Percentiles rank a stretch among this genome's conserved stretches.
These are phyloP conservation scores for Cystobasidium slooffiae DNA, from an alignment of 1,284 basidiomycete species.

Conservation along the genomic window DNA sequence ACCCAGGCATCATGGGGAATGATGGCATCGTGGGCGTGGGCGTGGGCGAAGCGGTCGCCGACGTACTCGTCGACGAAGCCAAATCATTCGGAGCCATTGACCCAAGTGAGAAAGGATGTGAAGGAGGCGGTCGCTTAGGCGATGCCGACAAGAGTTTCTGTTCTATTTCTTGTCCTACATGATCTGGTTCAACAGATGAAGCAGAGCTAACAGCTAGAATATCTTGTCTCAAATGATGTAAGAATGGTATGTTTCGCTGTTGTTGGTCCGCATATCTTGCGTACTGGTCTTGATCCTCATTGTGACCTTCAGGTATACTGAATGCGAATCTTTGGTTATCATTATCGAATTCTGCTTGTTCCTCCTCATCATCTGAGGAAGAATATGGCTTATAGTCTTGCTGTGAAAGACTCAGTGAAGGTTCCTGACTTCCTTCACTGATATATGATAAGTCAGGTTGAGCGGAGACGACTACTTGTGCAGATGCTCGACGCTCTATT, in stretches of 20 bases:
- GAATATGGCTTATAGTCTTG: slow-evolving; percentile 32
- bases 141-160: slow-evolving; percentile 11
- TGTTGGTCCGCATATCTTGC: background rate
- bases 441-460: slow-evolving; percentile 44
- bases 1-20: background rate
- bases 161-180: slow-evolving; percentile 31
- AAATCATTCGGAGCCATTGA: background rate
- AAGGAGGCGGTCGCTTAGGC: slow-evolving; percentile 15
- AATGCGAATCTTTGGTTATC: background rate
- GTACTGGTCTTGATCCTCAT: slow-evolving; percentile 6
- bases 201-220: slow-evolving; percentile 22
- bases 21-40: slow-evolving; percentile 12
- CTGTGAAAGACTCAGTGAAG: slow-evolving; percentile 20
- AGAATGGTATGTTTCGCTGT: background rate
- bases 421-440: slow-evolving; percentile 42
- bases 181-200: slow-evolving; percentile 25
- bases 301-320: background rate
- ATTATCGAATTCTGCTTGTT: background rate
- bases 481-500: slow-evolving; percentile 26
- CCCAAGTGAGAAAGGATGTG: slow-evolving; percentile 5
- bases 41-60: slow-evolving; percentile 3
- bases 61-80: slow-evolving; percentile 4
- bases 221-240: background rate
- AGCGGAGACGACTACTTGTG: slow-evolving; percentile 22
- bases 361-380: slow-evolving; percentile 34